phyloP scores from a whole-genome alignment of 2,329 filamentous ascomycete genomes.

The Grosmannia huntii region DNA sequence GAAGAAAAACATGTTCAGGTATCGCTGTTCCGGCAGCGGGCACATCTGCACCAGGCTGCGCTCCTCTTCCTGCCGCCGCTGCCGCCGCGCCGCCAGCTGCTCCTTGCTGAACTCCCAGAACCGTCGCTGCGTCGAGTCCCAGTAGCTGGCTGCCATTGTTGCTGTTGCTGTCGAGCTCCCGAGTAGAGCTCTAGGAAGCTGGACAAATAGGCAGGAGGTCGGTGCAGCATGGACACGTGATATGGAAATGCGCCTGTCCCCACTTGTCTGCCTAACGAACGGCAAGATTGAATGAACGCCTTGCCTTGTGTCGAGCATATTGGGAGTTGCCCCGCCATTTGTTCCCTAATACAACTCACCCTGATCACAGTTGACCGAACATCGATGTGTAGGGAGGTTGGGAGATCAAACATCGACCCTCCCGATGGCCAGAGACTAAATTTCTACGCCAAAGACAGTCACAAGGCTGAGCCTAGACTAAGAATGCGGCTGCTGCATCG shows the following conservation, averaged over 20 bases:
- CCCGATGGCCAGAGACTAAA: too few species aligned
- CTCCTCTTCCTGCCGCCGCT: constrained; percentile 66
- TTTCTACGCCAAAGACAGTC: neutral
- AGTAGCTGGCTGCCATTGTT: constrained; percentile 86
- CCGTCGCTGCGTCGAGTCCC: constrained; percentile 83
- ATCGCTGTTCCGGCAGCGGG: constrained; percentile 66
- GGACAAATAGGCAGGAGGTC: neutral
- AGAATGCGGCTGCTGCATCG: neutral
- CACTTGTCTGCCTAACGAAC: neutral
- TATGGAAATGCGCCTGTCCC: neutral
- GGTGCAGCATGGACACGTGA: neutral
- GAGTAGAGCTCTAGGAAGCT: neutral
- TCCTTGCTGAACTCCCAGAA: constrained; percentile 86
- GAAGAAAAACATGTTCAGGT: constrained; percentile 85
- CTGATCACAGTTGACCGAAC: neutral
- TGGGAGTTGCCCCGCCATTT: neutral
- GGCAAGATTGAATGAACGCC: neutral
- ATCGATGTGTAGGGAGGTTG: neutral
- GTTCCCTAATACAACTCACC: neutral
- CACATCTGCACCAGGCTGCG: constrained; percentile 63
- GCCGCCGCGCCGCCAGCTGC: constrained; percentile 61
- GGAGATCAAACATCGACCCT: neutral
- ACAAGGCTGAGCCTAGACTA: neutral
- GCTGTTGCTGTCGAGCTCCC: neutral
- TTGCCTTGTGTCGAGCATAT: neutral